phyloP scores from a whole-genome alignment of 2,329 filamentous ascomycete species.

The Xylaria sp. region DNA sequence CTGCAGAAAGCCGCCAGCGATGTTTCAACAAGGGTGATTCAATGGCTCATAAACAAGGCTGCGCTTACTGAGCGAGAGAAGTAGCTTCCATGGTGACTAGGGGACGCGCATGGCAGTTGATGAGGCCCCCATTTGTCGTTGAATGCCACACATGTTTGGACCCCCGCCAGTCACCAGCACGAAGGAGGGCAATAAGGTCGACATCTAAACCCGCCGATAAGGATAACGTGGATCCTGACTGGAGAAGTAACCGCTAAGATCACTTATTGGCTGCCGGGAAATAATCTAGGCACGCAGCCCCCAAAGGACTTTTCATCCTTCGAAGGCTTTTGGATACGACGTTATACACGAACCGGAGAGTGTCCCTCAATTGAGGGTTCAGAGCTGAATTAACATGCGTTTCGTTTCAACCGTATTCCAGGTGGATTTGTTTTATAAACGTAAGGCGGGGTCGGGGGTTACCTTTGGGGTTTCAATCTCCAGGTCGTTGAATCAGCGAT shows the following conservation, averaged over 20 bases:
- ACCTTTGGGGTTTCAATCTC: neutral
- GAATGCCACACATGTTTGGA: constrained; percentile 5
- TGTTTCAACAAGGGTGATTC: constrained; percentile 5
- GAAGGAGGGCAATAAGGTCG: neutral
- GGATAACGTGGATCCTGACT: neutral
- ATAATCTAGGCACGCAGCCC: constrained; percentile 9
- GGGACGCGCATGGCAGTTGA: neutral
- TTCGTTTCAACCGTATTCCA: neutral
- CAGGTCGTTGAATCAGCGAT: neutral
- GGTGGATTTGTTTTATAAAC: neutral
- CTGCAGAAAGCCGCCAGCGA: neutral
- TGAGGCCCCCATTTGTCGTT: neutral
- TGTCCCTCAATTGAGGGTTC: neutral
- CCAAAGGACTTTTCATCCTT: constrained; percentile 4
- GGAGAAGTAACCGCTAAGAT: neutral
- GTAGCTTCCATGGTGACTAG: neutral
- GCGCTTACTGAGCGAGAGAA: neutral
- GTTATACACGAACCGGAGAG: neutral
- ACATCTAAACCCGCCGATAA: neutral
- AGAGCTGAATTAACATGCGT: neutral
- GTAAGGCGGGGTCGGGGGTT: neutral
- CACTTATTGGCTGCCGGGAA: neutral
- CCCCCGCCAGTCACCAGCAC: neutral
- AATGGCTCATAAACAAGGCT: neutral
- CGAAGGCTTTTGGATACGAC: neutral